Evolutionary conservation across 2,329 filamentous ascomycete species (phyloP), one percentile per base, ranked within the genome.

Genomic region (Pseudogymnoascus sp.): DNA sequence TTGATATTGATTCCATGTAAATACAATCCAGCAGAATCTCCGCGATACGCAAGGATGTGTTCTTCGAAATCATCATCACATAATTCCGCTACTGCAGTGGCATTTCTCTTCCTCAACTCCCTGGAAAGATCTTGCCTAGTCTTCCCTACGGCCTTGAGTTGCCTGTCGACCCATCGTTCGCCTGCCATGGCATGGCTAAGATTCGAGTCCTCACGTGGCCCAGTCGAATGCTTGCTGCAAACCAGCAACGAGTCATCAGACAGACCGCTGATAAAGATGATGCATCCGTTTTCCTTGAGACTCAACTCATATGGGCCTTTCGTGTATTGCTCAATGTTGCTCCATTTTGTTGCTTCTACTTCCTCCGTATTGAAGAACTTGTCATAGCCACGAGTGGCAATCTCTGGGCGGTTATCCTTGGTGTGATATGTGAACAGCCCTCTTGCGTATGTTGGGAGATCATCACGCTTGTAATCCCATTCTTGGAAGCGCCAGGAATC

Each of bases 211-310:
- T 76, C 77, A n/a, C 93, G 84, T 23, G 85, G 80, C 5, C 95
- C 95, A 0, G 93, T 97, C 0, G 95, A 97, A 75, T 99, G 95
- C 74, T 99, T 99, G 81, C 93, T 97, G 83, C 93, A 97, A n/a
- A 99, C 93, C 6, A 99, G 80, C 8, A 99, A 80, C 1, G 90
- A 91, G 37, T 86, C 93, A 70, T 97, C 93, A 71, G 96, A 90
- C 21, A 99, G 80, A 12, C 93, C 95, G 14, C 92, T 88, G 49
- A 99, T 87, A 78, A 99, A 99, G 69, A 99, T 97, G 75, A 99
- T 99, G 76, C 95, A 99, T n/a, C 95, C 95, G 71, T 99, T 99
- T 77, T 99, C 95, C 78, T 99, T 99, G 61, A 97, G 85, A 64
- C 92, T 97, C 63, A 99, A 79, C 77, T 99, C 95, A 70, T 97